Conservation (phyloP, 2,329 filamentous ascomycete species). For the Verticillium zaregamsianum region DNA sequence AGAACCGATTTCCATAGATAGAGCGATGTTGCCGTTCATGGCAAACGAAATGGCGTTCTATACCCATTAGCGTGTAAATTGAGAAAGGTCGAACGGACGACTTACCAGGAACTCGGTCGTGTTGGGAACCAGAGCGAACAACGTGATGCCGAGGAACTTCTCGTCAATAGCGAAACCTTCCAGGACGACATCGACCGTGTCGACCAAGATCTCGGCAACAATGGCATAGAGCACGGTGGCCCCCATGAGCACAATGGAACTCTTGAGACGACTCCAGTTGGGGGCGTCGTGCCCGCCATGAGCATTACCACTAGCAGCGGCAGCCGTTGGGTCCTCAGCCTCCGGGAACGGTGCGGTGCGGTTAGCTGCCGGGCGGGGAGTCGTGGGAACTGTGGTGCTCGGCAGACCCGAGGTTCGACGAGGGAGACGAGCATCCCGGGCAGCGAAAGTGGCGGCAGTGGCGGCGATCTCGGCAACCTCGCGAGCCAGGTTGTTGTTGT, state of each 20-base stretch:
- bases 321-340: constrained; percentile 38
- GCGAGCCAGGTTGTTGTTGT: constrained; percentile 75
- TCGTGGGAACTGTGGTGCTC: constrained; percentile 25
- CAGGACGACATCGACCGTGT: constrained; percentile 94
- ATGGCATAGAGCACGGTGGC: constrained; percentile 93
- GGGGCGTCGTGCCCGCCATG: constrained; percentile 92
- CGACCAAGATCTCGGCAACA: constrained; percentile 93
- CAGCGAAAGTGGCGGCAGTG: constrained; percentile 82
- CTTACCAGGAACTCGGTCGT: constrained; percentile 93
- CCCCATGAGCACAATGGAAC: constrained; percentile 78
- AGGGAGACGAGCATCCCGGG: constrained; percentile 61
- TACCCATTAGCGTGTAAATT: not conserved
- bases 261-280: constrained; percentile 94
- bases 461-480: constrained; percentile 93
- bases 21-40: constrained; percentile 98
- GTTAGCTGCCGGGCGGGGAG: constrained; percentile 35
- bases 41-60: constrained; percentile 98
- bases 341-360: constrained; percentile 36
- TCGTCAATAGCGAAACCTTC: constrained; percentile 89
- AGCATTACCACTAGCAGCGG: constrained; percentile 23
- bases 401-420: constrained; percentile 33
- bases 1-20: constrained; percentile 98
- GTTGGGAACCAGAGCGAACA: constrained; percentile 96
- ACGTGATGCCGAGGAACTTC: constrained; percentile 93
- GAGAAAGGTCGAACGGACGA: constrained; percentile 8